Conservation (phyloP, 495 filamentous ascomycete species). For the Letharia columbiana region DNA sequence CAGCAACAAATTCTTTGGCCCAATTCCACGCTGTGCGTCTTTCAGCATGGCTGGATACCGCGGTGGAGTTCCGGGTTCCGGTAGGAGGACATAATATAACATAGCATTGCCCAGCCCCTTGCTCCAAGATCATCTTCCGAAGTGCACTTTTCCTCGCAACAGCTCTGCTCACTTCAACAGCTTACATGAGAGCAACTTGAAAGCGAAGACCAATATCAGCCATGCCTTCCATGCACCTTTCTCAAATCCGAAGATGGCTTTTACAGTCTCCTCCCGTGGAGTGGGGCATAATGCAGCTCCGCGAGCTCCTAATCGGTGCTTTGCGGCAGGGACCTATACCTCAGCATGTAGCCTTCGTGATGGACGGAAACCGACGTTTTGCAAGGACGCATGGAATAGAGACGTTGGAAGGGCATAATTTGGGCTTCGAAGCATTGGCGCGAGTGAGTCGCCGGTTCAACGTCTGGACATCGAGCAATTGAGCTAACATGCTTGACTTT, state of each 20-base stretch:
- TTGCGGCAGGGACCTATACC: constrained; percentile 85
- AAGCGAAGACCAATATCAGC: background rate
- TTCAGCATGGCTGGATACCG: background rate
- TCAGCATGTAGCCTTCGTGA: constrained; percentile 91
- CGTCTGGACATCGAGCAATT: background rate
- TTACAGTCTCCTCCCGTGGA: constrained; percentile 81
- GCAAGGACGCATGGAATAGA: constrained; percentile 85
- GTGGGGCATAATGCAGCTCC: constrained; percentile 62
- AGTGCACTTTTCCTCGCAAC: background rate
- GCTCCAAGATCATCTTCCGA: background rate
- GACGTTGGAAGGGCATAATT: constrained; percentile 91
- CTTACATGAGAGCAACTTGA: background rate
- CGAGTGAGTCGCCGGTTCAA: constrained; percentile 40
- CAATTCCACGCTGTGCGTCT: background rate
- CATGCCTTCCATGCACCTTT: constrained; percentile 55
- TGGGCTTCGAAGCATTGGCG: constrained; percentile 92
- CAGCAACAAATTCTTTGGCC: background rate
- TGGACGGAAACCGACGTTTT: constrained; percentile 95
- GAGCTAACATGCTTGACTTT: constrained; percentile 2
- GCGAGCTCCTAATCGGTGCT: constrained; percentile 77
- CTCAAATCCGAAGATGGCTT: constrained; percentile 75
- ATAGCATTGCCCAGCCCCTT: background rate
- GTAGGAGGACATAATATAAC: background rate
- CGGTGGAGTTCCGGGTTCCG: background rate
- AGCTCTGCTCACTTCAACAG: background rate